Evolutionary conservation across 768 basidiomycete species (phyloP), one percentile per base, ranked within the genome.

Genomic region (Phaeolepiota aurea): DNA sequence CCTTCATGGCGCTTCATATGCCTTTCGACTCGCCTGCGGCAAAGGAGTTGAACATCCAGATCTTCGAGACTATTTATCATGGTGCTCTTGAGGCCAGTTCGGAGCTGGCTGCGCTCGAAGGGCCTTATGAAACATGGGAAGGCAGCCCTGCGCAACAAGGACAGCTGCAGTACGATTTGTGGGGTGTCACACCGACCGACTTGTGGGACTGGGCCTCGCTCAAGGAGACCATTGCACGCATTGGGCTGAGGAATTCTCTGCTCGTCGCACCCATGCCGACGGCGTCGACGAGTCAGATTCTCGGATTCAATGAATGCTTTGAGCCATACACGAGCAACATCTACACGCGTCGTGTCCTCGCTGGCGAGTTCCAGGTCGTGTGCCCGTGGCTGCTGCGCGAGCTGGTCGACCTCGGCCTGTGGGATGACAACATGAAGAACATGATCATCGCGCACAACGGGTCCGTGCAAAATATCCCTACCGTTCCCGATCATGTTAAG

Each of bases 351-450:
- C 92, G 94, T 55, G 96, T 98, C 12, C 80, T 99, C n/a, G 91
- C 94, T 20, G 96, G 96, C 38, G 96, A 99, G 69, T 99, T 99
- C 86, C 94, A 97, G 61, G 78, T 99, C 44, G 96, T 97, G 45
- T 96, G 92, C 68, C 96, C 96, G 0, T 98, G 96, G 96, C 76
- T 99, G 38, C 78, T 99, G n/a, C 82, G 91, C 43, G 96, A 99
- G 51, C 85, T 99, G 43, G 94, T 97, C 51, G 88, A 94, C 49
- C 86, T 84, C 41, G 83, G 83, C 22, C 77, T 98, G 4, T 99
- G 96, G 96, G 78, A 97, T 54, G 94, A 99, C 56, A 79, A 87
- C 58, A 98, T 98, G 94, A 96, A 94, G 77, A 93, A 97, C 67
- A 84, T 88, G 76, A 91, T 99, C 63, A 98, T 99, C 51, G 96